phyloP scores from a whole-genome alignment of 2,329 filamentous ascomycete genomes.

The Sclerotinia borealis region DNA sequence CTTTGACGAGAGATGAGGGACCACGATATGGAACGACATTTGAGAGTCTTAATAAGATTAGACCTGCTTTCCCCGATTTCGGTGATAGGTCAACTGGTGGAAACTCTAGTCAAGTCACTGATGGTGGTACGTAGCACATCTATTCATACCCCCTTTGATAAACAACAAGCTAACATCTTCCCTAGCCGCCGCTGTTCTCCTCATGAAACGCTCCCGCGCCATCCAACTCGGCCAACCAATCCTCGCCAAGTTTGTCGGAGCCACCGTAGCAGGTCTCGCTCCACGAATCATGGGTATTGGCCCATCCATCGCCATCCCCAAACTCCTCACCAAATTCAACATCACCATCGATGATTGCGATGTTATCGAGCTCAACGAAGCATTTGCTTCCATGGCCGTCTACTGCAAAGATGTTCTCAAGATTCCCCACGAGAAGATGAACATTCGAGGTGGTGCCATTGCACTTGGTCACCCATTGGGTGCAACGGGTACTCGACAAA shows the following conservation, averaged over 20 bases:
- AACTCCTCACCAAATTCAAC: constrained; percentile 76
- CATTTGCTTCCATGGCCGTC: constrained; percentile 95
- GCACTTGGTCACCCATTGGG: constrained; percentile 80
- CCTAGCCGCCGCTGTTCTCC: constrained; percentile 71
- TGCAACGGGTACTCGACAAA: constrained; percentile 70
- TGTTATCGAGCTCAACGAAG: constrained; percentile 92
- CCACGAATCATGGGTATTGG: constrained; percentile 97
- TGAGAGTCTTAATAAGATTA: constrained; percentile 76
- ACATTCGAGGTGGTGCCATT: constrained; percentile 75
- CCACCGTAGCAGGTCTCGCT: constrained; percentile 82
- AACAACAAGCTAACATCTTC: neutral
- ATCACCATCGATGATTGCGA: constrained; percentile 78
- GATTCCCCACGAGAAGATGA: constrained; percentile 71
- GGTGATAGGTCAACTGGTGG: constrained; percentile 83
- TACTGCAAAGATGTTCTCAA: constrained; percentile 75
- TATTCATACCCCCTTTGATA: neutral
- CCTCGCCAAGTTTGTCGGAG: constrained; percentile 87
- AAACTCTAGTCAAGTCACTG: constrained; percentile 91
- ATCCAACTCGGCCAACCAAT: constrained; percentile 84
- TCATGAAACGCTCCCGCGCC: constrained; percentile 93
- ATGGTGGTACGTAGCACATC: constrained; percentile 56
- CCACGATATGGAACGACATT: constrained; percentile 84
- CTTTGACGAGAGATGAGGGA: constrained; percentile 80
- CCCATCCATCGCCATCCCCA: constrained; percentile 66
- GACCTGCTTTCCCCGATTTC: constrained; percentile 84